Evolutionary conservation across 2,329 filamentous ascomycete genomes (phyloP).

Genomic region (Colletotrichum plurivorum): DNA sequence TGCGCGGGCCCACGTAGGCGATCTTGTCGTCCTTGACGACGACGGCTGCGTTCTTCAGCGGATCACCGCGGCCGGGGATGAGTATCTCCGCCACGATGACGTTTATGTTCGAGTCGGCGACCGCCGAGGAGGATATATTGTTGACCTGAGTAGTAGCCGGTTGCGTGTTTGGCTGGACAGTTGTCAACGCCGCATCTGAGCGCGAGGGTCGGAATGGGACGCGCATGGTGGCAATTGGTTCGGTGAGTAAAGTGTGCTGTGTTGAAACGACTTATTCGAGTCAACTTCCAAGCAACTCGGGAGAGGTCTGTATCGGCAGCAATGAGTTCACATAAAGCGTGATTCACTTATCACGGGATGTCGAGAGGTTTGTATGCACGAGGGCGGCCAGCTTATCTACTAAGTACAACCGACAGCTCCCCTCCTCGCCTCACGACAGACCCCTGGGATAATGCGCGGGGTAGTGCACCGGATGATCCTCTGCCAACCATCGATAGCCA

Average conservation of each 20-base stretch:
- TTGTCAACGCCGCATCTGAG: not conserved
- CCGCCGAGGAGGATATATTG: not conserved
- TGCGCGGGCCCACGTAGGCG: conserved; percentile 53
- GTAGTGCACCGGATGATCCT: conserved; percentile 5
- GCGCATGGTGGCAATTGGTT: conserved; percentile 18
- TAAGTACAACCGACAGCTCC: too few relatives aligned
- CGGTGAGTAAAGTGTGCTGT: too few relatives aligned
- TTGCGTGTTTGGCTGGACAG: not conserved
- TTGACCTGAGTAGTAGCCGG: not conserved
- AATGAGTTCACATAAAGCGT: too few relatives aligned
- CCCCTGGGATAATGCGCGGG: conserved; percentile 8
- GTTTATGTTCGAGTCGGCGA: not conserved
- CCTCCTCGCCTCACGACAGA: not conserved
- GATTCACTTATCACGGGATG: too few relatives aligned
- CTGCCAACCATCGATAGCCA: not conserved
- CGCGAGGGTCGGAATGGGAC: conserved; percentile 1
- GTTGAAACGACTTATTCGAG: too few relatives aligned
- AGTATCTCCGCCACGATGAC: conserved; percentile 53
- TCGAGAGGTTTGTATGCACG: too few relatives aligned
- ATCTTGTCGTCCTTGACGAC: conserved; percentile 57
- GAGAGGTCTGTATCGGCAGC: too few relatives aligned
- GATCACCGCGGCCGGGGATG: conserved; percentile 62
- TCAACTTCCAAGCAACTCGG: too few relatives aligned
- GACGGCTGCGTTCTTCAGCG: conserved; percentile 55
- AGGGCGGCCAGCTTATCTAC: too few relatives aligned